Evolutionary conservation across 1,139 yeast species (phyloP).

Genomic region (Pichia sp.): DNA sequence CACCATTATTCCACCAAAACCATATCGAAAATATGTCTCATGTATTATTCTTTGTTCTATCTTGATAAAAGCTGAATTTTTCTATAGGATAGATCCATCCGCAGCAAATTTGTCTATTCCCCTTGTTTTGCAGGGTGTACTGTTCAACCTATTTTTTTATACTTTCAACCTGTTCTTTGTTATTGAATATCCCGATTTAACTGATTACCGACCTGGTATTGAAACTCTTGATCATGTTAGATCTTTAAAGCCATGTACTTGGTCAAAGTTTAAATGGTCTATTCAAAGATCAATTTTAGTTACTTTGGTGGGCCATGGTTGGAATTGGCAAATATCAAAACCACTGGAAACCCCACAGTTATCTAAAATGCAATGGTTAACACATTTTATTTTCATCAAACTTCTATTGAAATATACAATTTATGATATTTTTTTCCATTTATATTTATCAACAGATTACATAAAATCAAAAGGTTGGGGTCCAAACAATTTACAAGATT

Average conservation of each 20-base stretch:
- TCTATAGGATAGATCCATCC: slow-evolving; percentile 4
- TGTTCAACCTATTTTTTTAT: slow-evolving; percentile 12
- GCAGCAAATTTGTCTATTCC: slow-evolving; percentile 4
- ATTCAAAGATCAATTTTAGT: slow-evolving; percentile 8
- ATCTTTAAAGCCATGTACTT: slow-evolving; percentile 3
- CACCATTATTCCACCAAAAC: slow-evolving; percentile 15
- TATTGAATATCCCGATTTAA: slow-evolving; percentile 17
- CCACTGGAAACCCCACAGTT: neutral
- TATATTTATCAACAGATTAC: slow-evolving; percentile 12
- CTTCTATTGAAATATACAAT: slow-evolving; percentile 6
- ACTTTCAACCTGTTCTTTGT: slow-evolving; percentile 14
- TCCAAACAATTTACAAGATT: slow-evolving; percentile 1
- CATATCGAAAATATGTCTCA: slow-evolving; percentile 14
- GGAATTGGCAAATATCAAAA: slow-evolving; percentile 16
- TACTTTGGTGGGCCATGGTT: slow-evolving; percentile 16
- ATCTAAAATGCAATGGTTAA: slow-evolving; percentile 1
- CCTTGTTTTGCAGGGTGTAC: slow-evolving; percentile 13
- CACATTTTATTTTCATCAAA: neutral
- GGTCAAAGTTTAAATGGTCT: slow-evolving; percentile 14
- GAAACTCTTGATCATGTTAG: slow-evolving; percentile 14
- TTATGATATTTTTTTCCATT: slow-evolving; percentile 10
- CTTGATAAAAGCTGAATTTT: slow-evolving; percentile 8
- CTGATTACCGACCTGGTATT: slow-evolving; percentile 10
- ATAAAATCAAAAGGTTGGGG: slow-evolving; percentile 15
- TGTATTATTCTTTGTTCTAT: slow-evolving; percentile 10